Base-by-base conservation (phyloP, 352 stramenopile genomes). In the Phytopythium aichiense region DNA sequence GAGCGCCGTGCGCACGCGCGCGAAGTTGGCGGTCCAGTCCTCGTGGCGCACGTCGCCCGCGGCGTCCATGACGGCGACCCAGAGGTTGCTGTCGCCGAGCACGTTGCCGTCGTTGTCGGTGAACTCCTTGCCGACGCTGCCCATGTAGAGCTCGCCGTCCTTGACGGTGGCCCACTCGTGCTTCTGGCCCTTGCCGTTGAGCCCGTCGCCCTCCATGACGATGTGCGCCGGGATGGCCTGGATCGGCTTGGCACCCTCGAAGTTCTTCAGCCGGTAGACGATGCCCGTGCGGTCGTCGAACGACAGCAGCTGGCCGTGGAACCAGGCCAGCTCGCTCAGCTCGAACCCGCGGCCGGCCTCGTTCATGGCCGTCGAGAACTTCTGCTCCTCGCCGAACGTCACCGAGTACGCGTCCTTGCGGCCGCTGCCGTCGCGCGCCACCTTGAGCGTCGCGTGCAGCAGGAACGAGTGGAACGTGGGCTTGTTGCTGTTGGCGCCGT, bases 91-190 rank as follows among this genome's bases (percentile, higher is more conserved):
- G 51, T 96, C 96, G 62, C 97, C 95, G 18, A 96, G 80, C 66
- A 99, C 84, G 30, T 83, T 84, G 56, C 96, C 96, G 69, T 96
- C 84, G 56, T 86, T 85, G 64, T 94, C 84, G 0, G 91, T 98
- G 68, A 93, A 98, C 72, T 98, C 93, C 74, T 98, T 98, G 61
- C 94, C 94, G 18, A 98, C 92, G 60, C 85, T 98, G 48, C 98
- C 98, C 74, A 99, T 96, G 63, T 96, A 97, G n/a, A 99, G 79
- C 72, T 98, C 90, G 38, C 85, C 94, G 75, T 99, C 94, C 75
- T 99, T 99, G 60, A 99, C 94, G 0, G 97, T 99, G 5, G 96
- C 92, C 98, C 98, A 99, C 79, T 99, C 98, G 76, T 95, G 97
- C 73, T 99, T 99, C 87, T 99, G 98, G 18, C 97, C 97, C 79